A percentile compares a stretch with the other conserved stretches of the same genome.
Conservation (phyloP, 305 asterid species). For the Fraxinus ornus region DNA sequence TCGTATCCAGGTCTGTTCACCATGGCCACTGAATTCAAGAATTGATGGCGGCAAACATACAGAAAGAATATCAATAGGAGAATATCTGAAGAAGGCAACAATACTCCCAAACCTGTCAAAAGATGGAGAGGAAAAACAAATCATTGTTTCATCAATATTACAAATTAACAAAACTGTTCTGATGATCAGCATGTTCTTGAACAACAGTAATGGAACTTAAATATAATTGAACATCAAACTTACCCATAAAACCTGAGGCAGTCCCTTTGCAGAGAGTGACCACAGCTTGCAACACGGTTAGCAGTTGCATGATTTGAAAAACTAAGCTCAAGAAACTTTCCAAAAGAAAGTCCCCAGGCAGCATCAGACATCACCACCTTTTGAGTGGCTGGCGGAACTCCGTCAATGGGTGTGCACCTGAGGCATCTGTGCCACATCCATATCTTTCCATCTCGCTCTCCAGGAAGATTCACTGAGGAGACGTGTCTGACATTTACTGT, state of each 20-base stretch:
- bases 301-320: slow-evolving; percentile 86
- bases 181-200: not conserved
- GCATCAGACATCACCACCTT: slow-evolving; percentile 89
- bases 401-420: slow-evolving; percentile 54
- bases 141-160: not conserved
- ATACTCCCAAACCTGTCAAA: slow-evolving; percentile 71
- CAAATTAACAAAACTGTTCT: not conserved
- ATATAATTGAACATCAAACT: slow-evolving; percentile 11
- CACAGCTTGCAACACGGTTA: slow-evolving; percentile 90
- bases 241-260: slow-evolving; percentile 96
- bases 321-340: slow-evolving; percentile 96
- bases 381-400: slow-evolving; percentile 81
- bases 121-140: not conserved
- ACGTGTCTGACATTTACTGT: slow-evolving; percentile 68
- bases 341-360: slow-evolving; percentile 98
- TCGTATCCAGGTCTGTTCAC: slow-evolving; percentile 63
- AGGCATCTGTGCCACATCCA: slow-evolving; percentile 99
- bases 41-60: slow-evolving; percentile 79
- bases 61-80: slow-evolving; percentile 74
- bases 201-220: not conserved
- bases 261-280: slow-evolving; percentile 96
- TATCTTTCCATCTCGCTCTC: slow-evolving; percentile 84
- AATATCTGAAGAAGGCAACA: slow-evolving; percentile 88
- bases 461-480: slow-evolving; percentile 67
- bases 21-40: slow-evolving; percentile 66